Evolutionary conservation across 2,329 filamentous ascomycete genomes (phyloP).

Genomic region (Venturia oleaginea): DNA sequence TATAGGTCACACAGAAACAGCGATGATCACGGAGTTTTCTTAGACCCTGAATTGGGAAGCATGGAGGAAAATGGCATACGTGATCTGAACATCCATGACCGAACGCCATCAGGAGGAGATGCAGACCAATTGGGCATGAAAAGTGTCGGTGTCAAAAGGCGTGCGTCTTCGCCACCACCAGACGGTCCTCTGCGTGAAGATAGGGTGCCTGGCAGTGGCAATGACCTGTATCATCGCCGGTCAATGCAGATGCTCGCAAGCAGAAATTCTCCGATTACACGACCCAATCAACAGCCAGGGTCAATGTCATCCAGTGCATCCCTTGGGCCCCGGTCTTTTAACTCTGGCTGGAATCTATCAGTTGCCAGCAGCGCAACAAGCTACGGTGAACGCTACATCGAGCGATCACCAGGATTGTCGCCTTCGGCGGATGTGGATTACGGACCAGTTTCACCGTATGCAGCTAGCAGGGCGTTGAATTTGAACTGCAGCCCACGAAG

Average conservation of each 20-base stretch:
- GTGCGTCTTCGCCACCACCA: constrained; percentile 54
- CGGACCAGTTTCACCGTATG: constrained; percentile 45
- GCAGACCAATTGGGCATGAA: constrained; percentile 32
- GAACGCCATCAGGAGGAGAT: constrained; percentile 36
- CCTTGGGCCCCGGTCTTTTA: constrained; percentile 47
- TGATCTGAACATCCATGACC: constrained; percentile 46
- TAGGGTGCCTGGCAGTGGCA: constrained; percentile 33
- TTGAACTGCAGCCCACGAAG: constrained; percentile 33
- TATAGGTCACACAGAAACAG: constrained; percentile 48
- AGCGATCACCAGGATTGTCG: constrained; percentile 53
- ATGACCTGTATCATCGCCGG: constrained; percentile 46
- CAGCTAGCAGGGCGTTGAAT: constrained; percentile 36
- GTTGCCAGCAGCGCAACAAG: constrained; percentile 58
- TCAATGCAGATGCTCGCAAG: constrained; percentile 47
- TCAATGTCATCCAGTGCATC: constrained; percentile 61
- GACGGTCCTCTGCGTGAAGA: constrained; percentile 34
- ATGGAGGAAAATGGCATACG: constrained; percentile 46
- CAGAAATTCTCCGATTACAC: constrained; percentile 44
- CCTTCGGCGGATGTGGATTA: constrained; percentile 47
- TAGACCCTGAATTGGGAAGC: constrained; percentile 37
- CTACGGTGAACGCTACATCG: constrained; percentile 44
- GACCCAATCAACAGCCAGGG: constrained; percentile 48
- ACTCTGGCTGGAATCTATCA: constrained; percentile 36
- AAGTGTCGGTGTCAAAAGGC: constrained; percentile 51
- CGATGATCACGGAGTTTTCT: constrained; percentile 52